A percentile compares a stretch with the other conserved stretches of the same genome.
phyloP scores from a whole-genome alignment of 768 basidiomycete species.

The Pulveroboletus sp. region DNA sequence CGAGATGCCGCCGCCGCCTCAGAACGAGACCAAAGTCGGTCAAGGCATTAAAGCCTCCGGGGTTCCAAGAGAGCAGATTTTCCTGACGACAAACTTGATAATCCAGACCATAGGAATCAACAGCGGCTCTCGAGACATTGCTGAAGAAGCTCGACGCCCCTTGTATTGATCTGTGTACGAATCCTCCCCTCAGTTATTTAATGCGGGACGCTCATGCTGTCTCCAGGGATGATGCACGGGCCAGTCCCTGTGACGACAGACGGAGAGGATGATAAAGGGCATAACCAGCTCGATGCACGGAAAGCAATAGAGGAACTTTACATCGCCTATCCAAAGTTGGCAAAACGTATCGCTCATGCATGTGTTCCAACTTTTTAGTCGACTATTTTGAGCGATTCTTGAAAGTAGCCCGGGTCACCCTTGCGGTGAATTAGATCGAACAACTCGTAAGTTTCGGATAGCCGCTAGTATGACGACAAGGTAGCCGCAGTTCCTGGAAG shows the following conservation, averaged over 20 bases:
- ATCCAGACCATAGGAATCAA: constrained; percentile 13
- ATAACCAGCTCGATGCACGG: constrained; percentile 77
- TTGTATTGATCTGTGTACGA: constrained; percentile 64
- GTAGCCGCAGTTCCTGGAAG: too few relatives aligned
- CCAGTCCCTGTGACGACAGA: constrained; percentile 67
- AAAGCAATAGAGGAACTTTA: constrained; percentile 54
- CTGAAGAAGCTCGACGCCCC: too few relatives aligned
- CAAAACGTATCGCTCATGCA: constrained; percentile 9
- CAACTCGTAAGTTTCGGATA: constrained; percentile 50
- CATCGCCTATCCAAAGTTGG: constrained; percentile 55
- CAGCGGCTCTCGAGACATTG: too few relatives aligned
- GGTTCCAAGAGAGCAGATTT: constrained; percentile 60
- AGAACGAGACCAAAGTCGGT: constrained; percentile 79
- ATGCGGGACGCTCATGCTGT: not conserved
- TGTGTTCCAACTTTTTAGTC: constrained; percentile 64
- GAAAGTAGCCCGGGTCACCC: constrained; percentile 49
- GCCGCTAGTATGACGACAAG: not conserved
- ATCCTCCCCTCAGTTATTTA: not conserved
- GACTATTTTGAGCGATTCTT: constrained; percentile 59
- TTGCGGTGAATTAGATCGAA: constrained; percentile 80
- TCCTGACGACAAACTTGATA: constrained; percentile 76
- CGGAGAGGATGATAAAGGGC: constrained; percentile 46
- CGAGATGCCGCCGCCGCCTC: constrained; percentile 61
- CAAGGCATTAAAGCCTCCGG: constrained; percentile 70
- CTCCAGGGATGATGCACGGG: constrained; percentile 74